phyloP scores from a whole-genome alignment of 768 basidiomycete species.

The Macrolepiota dolichaula region DNA sequence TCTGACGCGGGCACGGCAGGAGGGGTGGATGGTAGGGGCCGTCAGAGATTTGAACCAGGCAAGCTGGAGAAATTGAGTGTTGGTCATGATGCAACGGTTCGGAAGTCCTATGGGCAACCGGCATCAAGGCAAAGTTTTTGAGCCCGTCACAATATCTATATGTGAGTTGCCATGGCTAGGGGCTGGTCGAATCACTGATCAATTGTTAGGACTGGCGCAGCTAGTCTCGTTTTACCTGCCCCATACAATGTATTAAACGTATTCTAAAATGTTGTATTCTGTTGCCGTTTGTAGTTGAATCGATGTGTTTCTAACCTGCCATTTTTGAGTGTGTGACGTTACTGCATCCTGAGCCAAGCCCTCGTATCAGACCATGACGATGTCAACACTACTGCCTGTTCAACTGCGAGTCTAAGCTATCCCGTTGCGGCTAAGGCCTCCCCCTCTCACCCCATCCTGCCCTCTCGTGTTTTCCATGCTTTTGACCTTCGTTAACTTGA shows the following conservation, averaged over 20 bases:
- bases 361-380: neutral
- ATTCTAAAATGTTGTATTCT: neutral
- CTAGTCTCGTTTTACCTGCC: neutral
- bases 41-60: constrained; percentile 5
- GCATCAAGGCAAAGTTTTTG: neutral
- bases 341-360: neutral
- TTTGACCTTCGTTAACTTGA: constrained; percentile 25
- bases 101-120: neutral
- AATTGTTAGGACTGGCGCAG: neutral
- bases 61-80: neutral
- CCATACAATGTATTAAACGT: neutral
- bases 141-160: neutral
- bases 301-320: neutral
- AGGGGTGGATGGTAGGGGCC: constrained; percentile 49
- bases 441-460: neutral
- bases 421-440: neutral
- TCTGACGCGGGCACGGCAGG: constrained; percentile 62
- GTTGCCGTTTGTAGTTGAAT: neutral
- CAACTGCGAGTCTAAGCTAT: neutral
- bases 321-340: neutral
- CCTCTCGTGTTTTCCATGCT: constrained; percentile 1
- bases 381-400: neutral
- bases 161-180: neutral
- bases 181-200: neutral
- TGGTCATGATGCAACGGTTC: neutral